Conservation (phyloP, 2,329 filamentous ascomycete species). For the Ambrosiella cleistominuta region DNA sequence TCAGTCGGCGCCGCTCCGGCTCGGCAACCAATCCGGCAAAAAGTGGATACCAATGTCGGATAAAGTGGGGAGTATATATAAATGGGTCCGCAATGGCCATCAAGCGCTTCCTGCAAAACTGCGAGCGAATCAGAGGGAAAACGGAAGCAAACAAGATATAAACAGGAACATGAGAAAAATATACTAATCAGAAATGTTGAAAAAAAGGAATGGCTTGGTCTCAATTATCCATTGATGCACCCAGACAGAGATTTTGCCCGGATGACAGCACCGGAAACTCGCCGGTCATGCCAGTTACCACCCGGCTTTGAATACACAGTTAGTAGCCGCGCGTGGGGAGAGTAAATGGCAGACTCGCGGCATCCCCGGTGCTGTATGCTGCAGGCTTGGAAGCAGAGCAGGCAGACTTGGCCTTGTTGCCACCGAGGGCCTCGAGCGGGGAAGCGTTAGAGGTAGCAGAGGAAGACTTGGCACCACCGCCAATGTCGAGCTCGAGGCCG, state of each 20-base stretch:
- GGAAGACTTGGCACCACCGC: neutral
- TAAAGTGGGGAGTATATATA: too few species aligned
- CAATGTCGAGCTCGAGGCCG: conserved; percentile 8
- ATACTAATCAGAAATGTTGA: neutral
- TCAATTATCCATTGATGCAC: neutral
- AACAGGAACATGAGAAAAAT: neutral
- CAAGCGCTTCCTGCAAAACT: neutral
- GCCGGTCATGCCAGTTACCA: neutral
- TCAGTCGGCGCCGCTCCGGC: too few species aligned
- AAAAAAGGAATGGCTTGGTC: neutral
- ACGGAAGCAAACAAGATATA: neutral
- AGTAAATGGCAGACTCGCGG: neutral
- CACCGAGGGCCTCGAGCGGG: too few species aligned
- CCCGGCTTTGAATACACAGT: neutral
- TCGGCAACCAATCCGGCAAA: too few species aligned
- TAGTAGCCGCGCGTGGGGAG: neutral
- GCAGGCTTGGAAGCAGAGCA: neutral
- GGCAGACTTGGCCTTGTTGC: neutral
- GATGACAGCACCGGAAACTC: neutral
- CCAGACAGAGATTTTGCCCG: too few species aligned
- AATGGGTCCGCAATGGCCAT: too few species aligned
- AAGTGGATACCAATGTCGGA: too few species aligned
- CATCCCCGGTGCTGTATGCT: neutral
- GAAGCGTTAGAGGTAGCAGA: neutral
- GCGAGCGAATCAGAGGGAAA: neutral